A percentile compares a stretch with the other conserved stretches of the same genome.
Evolutionary conservation across 129 eudicot species (phyloP).

Genomic region (Flaveria brownii): DNA sequence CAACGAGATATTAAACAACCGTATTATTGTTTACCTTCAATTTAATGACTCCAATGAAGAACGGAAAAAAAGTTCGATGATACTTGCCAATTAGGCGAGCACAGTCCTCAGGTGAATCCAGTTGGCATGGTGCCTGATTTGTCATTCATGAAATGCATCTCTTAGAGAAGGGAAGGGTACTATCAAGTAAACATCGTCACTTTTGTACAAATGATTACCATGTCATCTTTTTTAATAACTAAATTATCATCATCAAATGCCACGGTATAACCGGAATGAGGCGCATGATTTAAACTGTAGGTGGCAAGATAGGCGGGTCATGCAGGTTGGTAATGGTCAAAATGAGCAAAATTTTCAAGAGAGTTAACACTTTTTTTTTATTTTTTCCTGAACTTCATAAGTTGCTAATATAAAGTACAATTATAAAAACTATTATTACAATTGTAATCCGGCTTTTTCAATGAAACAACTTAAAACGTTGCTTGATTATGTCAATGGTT

Average conservation of each 20-base stretch:
- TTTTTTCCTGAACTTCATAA: background rate
- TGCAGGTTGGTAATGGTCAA: background rate
- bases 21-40: background rate
- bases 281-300: background rate
- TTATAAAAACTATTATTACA: background rate
- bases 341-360: background rate
- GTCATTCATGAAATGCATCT: slow-evolving; percentile 10
- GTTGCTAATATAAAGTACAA: background rate
- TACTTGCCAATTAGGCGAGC: slow-evolving; percentile 84
- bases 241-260: background rate
- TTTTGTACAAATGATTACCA: background rate
- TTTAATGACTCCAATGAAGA: slow-evolving; percentile 5
- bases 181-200: slow-evolving; percentile 1
- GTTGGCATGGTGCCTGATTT: slow-evolving; percentile 69
- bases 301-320: background rate
- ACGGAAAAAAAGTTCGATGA: background rate
- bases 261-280: background rate
- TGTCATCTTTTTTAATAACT: background rate
- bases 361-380: background rate
- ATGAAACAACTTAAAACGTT: background rate
- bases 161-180: slow-evolving; percentile 20
- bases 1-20: slow-evolving; percentile 17
- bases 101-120: slow-evolving; percentile 85
- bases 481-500: slow-evolving; percentile 8
- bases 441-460: background rate